Evolutionary conservation across 2,329 filamentous ascomycete genomes (phyloP).

Genomic region (Cryphonectria parasitica): DNA sequence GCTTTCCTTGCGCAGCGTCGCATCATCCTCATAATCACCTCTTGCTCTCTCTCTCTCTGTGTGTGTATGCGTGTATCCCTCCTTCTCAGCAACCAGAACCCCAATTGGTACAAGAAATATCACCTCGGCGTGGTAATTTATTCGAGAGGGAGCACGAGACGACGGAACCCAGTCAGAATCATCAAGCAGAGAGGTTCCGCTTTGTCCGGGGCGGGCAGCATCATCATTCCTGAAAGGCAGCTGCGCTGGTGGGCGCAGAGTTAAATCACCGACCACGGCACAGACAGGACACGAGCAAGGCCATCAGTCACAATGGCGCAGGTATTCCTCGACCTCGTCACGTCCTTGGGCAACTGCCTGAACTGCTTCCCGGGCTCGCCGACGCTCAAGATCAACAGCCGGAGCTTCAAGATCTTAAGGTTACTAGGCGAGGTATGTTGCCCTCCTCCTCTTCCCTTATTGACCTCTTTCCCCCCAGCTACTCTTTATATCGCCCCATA

Average conservation of each 20-base stretch:
- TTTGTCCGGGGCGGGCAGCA: slow-evolving; percentile 1
- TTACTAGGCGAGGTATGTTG: slow-evolving; percentile 81
- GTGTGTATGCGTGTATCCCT: background rate
- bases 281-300: background rate
- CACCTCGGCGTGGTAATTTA: background rate
- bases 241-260: background rate
- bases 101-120: background rate
- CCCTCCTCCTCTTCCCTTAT: background rate
- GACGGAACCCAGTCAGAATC: slow-evolving; percentile 1
- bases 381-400: slow-evolving; percentile 90
- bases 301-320: slow-evolving; percentile 66
- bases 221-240: background rate
- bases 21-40: background rate
- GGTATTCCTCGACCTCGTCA: slow-evolving; percentile 85
- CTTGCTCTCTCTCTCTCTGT: too few species aligned
- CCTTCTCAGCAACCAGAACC: background rate
- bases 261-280: background rate
- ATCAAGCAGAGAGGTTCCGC: slow-evolving; percentile 1
- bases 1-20: background rate
- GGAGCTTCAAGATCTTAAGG: slow-evolving; percentile 93
- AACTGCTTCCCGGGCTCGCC: slow-evolving; percentile 95
- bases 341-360: slow-evolving; percentile 92
- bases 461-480: background rate
- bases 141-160: background rate
- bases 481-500: background rate